Evolutionary conservation across 352 stramenopile genomes (phyloP), one percentile per base, ranked within the genome.

Genomic region (Albugo candida): DNA sequence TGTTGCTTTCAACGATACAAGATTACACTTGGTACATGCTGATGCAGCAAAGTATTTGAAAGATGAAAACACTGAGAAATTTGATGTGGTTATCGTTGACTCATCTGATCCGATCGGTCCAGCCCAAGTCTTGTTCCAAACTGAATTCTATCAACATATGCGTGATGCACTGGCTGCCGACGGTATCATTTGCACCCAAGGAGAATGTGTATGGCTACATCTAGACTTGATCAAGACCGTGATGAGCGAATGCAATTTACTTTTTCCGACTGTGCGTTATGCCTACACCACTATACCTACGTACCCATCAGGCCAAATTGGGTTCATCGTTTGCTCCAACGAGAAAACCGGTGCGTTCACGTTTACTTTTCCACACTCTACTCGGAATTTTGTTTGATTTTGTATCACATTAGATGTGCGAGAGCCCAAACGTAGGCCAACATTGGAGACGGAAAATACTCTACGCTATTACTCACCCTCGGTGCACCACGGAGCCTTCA

Each of bases 281-380:
- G 93, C 92, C 14, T 99, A 97, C 73, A 98, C 92, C 41, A 97
- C 86, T 41, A 97, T 99, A 59, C 96, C 96, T 5, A 97, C 94
- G 19, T 99, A 99, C 77, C 95, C 96, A 10, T 97, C 81, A 38
- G 96, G 94, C 40, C 93, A 99, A 65, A 99, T 99, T 67, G 95
- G 95, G 35, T 99, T 99, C 60, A 88, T 97, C 54, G 67, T 97
- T 57, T 91, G 78, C 67, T 81, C 78, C 48, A 61, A 87, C 12
- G 73, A 86, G 55, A 59, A 88, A 27, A 67, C 58, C 49, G 38
- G 38, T 43, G 38, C 17, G 38, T 43, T 24, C 8, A 8, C 17
- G 38, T 43, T 24, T 43, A 8, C 3, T 43, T 10, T 10, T 43
- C 8, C 38, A 19, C 20, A 8, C 20, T 43, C 20, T 10, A 19